Conservation (phyloP, 2,329 filamentous ascomycete species). For the Xylaria sp. region DNA sequence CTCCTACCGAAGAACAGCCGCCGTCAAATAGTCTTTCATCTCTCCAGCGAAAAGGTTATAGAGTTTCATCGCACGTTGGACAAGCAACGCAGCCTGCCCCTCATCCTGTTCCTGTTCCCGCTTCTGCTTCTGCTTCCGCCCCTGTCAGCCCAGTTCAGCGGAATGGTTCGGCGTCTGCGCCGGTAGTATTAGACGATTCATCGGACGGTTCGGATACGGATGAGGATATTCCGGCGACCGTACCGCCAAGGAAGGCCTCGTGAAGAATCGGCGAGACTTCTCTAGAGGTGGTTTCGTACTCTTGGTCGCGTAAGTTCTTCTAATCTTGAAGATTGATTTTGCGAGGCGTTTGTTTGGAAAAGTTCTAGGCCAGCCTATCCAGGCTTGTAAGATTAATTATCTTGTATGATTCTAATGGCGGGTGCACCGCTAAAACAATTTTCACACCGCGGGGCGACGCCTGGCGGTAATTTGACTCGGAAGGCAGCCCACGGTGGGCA, state of each 20-base stretch:
- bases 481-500: neutral
- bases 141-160: constrained; percentile 26
- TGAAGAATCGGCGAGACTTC: neutral
- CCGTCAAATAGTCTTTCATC: constrained; percentile 45
- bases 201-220: constrained; percentile 41
- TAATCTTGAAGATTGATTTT: neutral
- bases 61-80: constrained; percentile 46
- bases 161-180: constrained; percentile 42
- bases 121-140: constrained; percentile 5
- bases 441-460: neutral
- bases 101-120: no score
- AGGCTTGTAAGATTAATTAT: neutral
- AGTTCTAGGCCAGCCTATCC: neutral
- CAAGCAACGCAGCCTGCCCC: constrained; percentile 29
- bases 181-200: constrained; percentile 46
- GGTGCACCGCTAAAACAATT: neutral
- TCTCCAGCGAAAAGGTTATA: constrained; percentile 48
- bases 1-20: constrained; percentile 10
- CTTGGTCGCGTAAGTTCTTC: neutral
- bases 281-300: neutral
- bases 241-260: constrained; percentile 39
- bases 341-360: neutral
- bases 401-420: neutral
- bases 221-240: constrained; percentile 47
- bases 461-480: neutral